Percentiles rank a stretch among this genome's conserved stretches.
phyloP scores from a whole-genome alignment of 805 yeast genomes.

The Candida verbasci region DNA sequence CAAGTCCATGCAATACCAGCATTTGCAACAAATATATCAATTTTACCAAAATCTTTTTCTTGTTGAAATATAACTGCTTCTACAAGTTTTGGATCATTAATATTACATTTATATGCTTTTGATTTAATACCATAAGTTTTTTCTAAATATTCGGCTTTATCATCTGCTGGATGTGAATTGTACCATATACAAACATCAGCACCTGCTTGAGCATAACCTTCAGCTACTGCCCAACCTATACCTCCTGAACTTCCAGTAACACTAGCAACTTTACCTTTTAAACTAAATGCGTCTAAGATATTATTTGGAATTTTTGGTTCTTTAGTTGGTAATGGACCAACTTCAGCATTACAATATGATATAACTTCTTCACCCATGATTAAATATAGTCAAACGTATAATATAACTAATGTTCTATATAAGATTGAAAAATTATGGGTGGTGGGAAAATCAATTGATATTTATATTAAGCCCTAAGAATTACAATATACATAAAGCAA shows the following conservation, averaged over 20 bases:
- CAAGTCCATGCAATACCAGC: slow-evolving; percentile 47
- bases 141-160: slow-evolving; percentile 23
- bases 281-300: slow-evolving; percentile 35
- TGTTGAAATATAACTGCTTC: slow-evolving; percentile 26
- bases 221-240: slow-evolving; percentile 32
- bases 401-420: too few species aligned
- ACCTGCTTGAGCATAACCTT: slow-evolving; percentile 37
- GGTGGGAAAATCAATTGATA: too few species aligned
- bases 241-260: slow-evolving; percentile 38
- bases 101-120: slow-evolving; percentile 47
- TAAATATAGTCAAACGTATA: too few species aligned
- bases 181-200: slow-evolving; percentile 38
- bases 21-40: slow-evolving; percentile 43
- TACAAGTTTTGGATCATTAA: slow-evolving; percentile 35
- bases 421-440: too few species aligned
- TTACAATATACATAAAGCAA: too few species aligned
- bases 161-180: slow-evolving; percentile 39
- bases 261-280: slow-evolving; percentile 29
- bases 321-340: slow-evolving; percentile 48
- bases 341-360: slow-evolving; percentile 21
- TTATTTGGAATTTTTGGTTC: slow-evolving; percentile 48
- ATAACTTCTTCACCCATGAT: slow-evolving; percentile 10
- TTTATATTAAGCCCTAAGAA: too few species aligned
- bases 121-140: slow-evolving; percentile 55
- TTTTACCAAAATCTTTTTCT: slow-evolving; percentile 28